Evolutionary conservation across 345 rosid genomes (phyloP), one percentile per base, ranked within the genome.

Genomic region (Combretum micranthum): DNA sequence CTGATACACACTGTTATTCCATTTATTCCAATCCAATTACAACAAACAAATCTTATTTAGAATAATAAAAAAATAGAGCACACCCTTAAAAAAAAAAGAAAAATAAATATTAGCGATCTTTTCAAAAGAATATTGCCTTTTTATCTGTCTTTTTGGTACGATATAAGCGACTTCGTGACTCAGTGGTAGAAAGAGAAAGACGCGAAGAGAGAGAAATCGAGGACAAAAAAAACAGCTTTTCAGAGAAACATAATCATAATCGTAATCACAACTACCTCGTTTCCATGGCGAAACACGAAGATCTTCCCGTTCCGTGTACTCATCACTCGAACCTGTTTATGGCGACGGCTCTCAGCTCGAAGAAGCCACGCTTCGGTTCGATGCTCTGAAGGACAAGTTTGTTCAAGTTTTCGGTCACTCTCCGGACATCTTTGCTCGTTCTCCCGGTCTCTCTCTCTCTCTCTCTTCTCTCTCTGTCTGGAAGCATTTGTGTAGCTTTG

Each of bases 331-430:
- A 49, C 72, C 69, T 9, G 95, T 94, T 3, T 90, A 87, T 63
- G 96, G 95, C 22, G 79, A 69, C 16, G 90, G 83, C 63, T 87
- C 95, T 19, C 83, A 64, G 53, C 84, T 82, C 14, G 82, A 87
- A 51, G 99, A 87, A 76, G 92, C 97, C 26, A 69, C 76, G 60
- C 67, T 73, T 45, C 87, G 99, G 12, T 94, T 90, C 69, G 85
- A 87, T 44, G 64, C 48, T 16, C 13, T 90, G 63, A 77, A 80
- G 53, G 63, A 86, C 7, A 87, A 83, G 73, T 94, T 90, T 64
- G 61, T 70, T 37, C 25, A 81, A 39, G 65, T 75, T 52, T 94
- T 90, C 69, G 88, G 78, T 64, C 77, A 83, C 50, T 42, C 73
- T 47, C 97, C 99, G 15, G 73, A 90, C 0, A 62, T 77, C 68